Percentiles rank a stretch among this genome's conserved stretches.
phyloP scores from a whole-genome alignment of 805 yeast species.

The Barnettozyma botsteinii region DNA sequence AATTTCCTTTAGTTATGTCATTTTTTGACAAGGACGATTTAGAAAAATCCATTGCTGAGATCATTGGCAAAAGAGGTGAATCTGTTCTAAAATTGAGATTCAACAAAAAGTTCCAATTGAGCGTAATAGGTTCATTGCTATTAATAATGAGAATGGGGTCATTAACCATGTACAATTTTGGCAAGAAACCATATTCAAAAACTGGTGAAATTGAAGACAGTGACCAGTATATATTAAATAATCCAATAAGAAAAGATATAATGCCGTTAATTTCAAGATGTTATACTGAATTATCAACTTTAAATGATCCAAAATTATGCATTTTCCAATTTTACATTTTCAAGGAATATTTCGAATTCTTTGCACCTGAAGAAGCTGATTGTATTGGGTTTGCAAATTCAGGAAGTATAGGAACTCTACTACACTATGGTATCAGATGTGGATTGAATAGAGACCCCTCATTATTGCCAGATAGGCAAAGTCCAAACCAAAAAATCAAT shows the following conservation, averaged over 20 bases:
- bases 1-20: constrained; percentile 17
- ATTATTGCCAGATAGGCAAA: not conserved
- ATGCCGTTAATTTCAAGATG: constrained; percentile 13
- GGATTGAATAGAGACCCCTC: constrained; percentile 22
- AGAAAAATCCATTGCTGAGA: constrained; percentile 4
- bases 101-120: constrained; percentile 16
- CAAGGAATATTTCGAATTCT: constrained; percentile 13
- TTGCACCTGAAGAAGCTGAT: constrained; percentile 23
- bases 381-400: constrained; percentile 17
- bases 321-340: constrained; percentile 20
- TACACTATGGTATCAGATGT: constrained; percentile 19
- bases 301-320: constrained; percentile 12
- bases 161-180: constrained; percentile 18
- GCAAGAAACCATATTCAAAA: constrained; percentile 5
- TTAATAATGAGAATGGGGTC: constrained; percentile 22
- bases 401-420: constrained; percentile 17
- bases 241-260: constrained; percentile 13
- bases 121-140: constrained; percentile 17
- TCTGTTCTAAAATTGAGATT: constrained; percentile 9
- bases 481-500: constrained; percentile 3
- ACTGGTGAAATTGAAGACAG: constrained; percentile 1
- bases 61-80: constrained; percentile 17
- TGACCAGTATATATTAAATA: constrained; percentile 17
- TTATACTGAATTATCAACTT: constrained; percentile 12
- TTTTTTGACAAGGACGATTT: constrained; percentile 19